Evolutionary conservation across 2,329 filamentous ascomycete genomes (phyloP), one percentile per base, ranked within the genome.

Genomic region (Nemania serpens): DNA sequence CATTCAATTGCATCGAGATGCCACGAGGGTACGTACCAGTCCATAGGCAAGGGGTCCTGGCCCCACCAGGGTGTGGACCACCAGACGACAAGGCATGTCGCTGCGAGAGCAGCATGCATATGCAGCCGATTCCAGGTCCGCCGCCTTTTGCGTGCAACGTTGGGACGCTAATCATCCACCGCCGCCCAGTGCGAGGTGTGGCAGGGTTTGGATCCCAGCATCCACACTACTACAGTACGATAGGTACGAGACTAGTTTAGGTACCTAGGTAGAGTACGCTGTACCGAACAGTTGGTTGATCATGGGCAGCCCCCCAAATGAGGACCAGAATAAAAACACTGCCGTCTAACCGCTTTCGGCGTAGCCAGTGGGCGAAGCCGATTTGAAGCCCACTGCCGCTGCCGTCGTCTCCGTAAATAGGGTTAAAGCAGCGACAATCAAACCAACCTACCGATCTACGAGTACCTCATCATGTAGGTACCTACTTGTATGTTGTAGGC

Each of bases 121-220:
- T 68, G 62, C 60, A 66, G 56, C 54, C 56, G 59, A 64, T 66
- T 66, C 22, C 22, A 46, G 58, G 61, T 61, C 61, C 61, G 43
- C 68, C 68, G 68, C 68, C 65, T 63, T 70, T 70, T 68, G 63
- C 25, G 45, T 69, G 68, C 61, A 71, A 71, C 65, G 63, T 68
- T 64, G 63, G 63, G 25, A 29, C 25, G 45, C 48, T 53, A 59
- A 56, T 55, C 46, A 50, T 51, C 25, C n/a, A n/a, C n/a, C n/a
- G n/a, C 58, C 63, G 64, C 55, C 66, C 67, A 68, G 65, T 67
- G 65, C 65, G 60, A 66, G 57, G 48, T 54, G 33, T 39, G 53
- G 50, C 56, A 58, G 45, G 39, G 63, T 25, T 54, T n/a, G 25
- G 4, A 29, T 29, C 25, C 25, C 25, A 29, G 25, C 4, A 29